Percentiles rank a stretch among this genome's conserved stretches.
These are phyloP conservation scores for Chalaropsis thielavioides DNA, from an alignment of 2,329 filamentous ascomycete genomes.

Conservation along the genomic window DNA sequence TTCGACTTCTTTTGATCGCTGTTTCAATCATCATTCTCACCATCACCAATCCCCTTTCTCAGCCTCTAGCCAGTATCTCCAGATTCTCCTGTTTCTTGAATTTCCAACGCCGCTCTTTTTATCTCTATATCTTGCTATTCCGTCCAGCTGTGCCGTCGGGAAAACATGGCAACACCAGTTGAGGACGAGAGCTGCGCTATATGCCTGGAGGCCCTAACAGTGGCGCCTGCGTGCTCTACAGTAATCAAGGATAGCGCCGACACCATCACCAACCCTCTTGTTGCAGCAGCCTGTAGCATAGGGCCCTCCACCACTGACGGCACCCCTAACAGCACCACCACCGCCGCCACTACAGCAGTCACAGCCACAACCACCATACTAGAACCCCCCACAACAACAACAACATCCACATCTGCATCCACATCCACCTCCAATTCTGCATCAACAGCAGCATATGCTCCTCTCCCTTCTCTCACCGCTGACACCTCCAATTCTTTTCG, in stretches of 20 bases:
- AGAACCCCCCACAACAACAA: neutral
- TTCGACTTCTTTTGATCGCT: neutral
- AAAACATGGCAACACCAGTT: constrained; percentile 7
- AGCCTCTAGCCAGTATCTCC: neutral
- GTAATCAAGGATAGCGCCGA: constrained; percentile 20
- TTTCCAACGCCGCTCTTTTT: neutral
- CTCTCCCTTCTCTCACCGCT: constrained; percentile 21
- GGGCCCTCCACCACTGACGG: neutral
- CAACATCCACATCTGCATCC: neutral
- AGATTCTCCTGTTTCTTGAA: neutral
- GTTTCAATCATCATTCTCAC: neutral
- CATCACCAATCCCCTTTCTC: neutral
- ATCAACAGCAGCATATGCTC: constrained; percentile 1
- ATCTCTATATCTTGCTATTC: neutral
- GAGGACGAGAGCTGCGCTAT: constrained; percentile 12
- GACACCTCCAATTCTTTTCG: constrained; percentile 18
- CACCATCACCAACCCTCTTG: constrained; percentile 20
- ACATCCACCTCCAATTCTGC: neutral
- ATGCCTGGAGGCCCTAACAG: constrained; percentile 10
- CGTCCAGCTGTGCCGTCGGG: neutral
- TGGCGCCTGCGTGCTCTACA: neutral
- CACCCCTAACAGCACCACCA: neutral
- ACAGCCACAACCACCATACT: neutral
- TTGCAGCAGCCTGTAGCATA: constrained; percentile 16
- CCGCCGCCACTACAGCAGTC: neutral